Base-by-base conservation (phyloP, 2,329 filamentous ascomycete species). In the Cryphonectria radicalis region DNA sequence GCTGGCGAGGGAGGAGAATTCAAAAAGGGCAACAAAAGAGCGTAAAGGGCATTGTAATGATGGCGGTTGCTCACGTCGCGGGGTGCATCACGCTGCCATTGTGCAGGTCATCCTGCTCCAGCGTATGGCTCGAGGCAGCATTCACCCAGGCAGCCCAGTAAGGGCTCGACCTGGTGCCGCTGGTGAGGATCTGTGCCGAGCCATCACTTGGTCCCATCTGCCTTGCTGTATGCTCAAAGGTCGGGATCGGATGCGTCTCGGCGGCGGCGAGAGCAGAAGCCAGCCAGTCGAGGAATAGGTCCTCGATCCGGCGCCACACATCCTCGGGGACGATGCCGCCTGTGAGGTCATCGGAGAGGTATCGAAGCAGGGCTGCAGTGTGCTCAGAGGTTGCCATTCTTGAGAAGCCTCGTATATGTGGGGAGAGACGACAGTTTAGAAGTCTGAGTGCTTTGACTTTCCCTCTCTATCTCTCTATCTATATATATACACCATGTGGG, bases 121-220 rank as follows among this genome's bases (percentile, higher is more conserved):
- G 59, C 10, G 59, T 63, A 28, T 68, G 66, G 28, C 57, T 68
- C 11, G 66, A 50, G 22, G 66, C 66, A n/a, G 57, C 66, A 28
- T 68, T 68, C 7, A 68, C 28, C 57, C 66, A 68, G 10, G 66
- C 66, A 13, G 66, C 66, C 57, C 57, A 68, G 57, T 68, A 68
- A 5, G 66, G 42, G n/a, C 66, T 68, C 4, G 42, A 50, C 17
- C 19, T 37, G 13, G 5, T 4, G 13, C 28, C 25, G 35, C 35
- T 53, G 35, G 19, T 40, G 55, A 67, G 37, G 25, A 67, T 60
- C 25, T 60, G 40, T 17, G 66, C 66, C 28, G 59, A 53, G 19
- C 59, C 59, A 22, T 63, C 42, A 46, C 25, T 53, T 11, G 57
- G 40, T 19, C 66, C 66, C 66, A 68, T 68, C 66, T 55, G 57